Conservation (phyloP, 345 rosid species). For the Hirschfeldia incana region DNA sequence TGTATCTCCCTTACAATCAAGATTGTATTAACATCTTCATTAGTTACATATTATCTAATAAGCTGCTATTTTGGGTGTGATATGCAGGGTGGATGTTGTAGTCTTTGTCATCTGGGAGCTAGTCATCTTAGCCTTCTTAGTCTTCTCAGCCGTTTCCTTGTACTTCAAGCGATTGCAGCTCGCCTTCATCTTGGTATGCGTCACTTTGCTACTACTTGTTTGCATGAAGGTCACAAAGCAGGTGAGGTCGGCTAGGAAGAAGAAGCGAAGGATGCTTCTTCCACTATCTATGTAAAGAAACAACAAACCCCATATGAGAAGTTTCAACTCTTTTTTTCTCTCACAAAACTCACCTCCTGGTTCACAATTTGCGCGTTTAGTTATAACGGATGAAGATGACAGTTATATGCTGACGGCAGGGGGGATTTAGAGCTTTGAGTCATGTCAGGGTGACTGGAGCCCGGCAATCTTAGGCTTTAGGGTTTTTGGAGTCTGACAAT, state of each 20-base stretch:
- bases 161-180: constrained; percentile 80
- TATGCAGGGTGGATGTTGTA: constrained; percentile 95
- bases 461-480: constrained; percentile 1
- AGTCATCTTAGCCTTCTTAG: constrained; percentile 83
- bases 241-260: constrained; percentile 78
- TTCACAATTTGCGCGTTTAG: background rate
- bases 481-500: constrained; percentile 13
- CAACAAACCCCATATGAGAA: constrained; percentile 8
- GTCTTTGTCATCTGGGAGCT: constrained; percentile 97
- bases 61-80: constrained; percentile 14
- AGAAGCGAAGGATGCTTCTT: constrained; percentile 97
- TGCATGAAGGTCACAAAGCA: constrained; percentile 95
- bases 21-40: no score
- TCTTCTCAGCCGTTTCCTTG: constrained; percentile 89
- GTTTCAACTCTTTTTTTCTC: background rate
- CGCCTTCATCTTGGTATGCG: constrained; percentile 71
- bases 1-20: no score
- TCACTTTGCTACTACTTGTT: constrained; percentile 74
- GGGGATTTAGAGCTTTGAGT: constrained; percentile 17
- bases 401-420: background rate
- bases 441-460: constrained; percentile 16
- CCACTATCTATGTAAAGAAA: constrained; percentile 82
- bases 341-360: constrained; percentile 21
- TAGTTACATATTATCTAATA: background rate
- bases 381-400: background rate